Base-by-base conservation (phyloP, 2,329 filamentous ascomycete species). In the Torrubiella hemipterigena region DNA sequence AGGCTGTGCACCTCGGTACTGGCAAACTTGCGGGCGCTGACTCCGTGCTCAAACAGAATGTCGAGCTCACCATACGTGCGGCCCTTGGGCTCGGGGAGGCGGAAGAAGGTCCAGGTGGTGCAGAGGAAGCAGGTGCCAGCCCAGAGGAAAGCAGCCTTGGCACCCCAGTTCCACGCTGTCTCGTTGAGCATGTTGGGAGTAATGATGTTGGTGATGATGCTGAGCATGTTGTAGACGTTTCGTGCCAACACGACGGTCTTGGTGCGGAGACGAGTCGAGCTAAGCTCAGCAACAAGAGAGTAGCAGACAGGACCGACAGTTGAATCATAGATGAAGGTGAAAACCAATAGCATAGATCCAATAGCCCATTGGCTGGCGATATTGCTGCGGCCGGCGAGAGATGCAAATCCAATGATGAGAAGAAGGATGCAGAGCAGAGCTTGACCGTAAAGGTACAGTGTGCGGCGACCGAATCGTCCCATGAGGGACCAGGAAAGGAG, bases 211-310 rank as follows among this genome's bases (percentile, higher is more conserved):
- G 55, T 59, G 16, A 60, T 38, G 25, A 73, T 65, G 33, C 58
- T 58, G 15, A 49, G 45, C 5, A 69, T 49, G 38, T 72, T 67
- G 50, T 69, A 72, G 14, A 56, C 32, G 38, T 56, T 59, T 29
- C 63, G 51, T 1, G 58, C 61, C 13, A 66, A 44, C 10, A 63
- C 61, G 13, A 65, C 56, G 0, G 61, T 60, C 45, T 65, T 61
- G 29, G 57, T 61, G 27, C 61, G 54, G 14, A 66, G 52, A 23
- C 62, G 61, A 4, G 60, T 63, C 0, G 59, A 62, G 1, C 55
- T 53, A 4, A 65, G 38, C 43, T 66, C 63, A 2, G 63, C 72
- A 5, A 93, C 85, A 20, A 93, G 68, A 0, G 83, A 89, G 58
- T 91, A 94, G 57, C 81, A 86, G 17, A 93, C 83, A 22, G 39